These are phyloP conservation scores for Phlebiopsis gigantea DNA, from an alignment of 768 basidiomycete species.

Conservation along the genomic window DNA sequence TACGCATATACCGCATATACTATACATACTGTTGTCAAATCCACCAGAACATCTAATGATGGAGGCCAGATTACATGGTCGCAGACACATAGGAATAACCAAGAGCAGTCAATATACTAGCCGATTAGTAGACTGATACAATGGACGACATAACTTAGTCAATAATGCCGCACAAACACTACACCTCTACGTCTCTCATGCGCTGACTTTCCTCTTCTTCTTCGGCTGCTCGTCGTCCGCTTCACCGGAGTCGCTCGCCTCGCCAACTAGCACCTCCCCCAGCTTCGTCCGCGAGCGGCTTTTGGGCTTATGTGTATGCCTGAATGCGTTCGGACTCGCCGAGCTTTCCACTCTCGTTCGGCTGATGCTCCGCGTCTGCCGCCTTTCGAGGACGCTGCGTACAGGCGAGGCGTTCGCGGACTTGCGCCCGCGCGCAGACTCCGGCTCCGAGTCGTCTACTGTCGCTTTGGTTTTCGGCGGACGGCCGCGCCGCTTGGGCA, in stretches of 20 bases:
- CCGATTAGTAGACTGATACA: not conserved
- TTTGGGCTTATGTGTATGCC: conserved; percentile 10
- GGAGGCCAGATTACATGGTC: not conserved
- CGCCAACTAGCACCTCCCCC: not conserved
- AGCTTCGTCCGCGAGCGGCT: conserved; percentile 9
- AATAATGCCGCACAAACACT: not conserved
- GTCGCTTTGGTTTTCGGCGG: conserved; percentile 7
- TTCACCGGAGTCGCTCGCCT: conserved; percentile 9
- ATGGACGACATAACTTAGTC: not conserved
- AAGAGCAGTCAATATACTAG: not conserved
- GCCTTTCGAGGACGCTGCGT: conserved; percentile 6
- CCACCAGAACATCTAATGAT: not conserved
- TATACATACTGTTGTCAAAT: not conserved
- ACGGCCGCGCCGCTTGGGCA: conserved; percentile 7
- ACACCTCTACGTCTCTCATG: not conserved
- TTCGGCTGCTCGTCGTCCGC: conserved; percentile 22
- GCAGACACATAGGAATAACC: not conserved
- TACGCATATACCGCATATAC: not conserved
- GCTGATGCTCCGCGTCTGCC: conserved; percentile 18
- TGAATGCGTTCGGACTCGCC: not conserved
- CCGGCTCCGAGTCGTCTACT: conserved; percentile 8
- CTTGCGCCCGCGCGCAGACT: not conserved
- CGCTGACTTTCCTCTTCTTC: conserved; percentile 22
- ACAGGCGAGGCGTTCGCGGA: conserved; percentile 4
- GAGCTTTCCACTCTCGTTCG: conserved; percentile 3